Evolutionary conservation across 306 rosid species (phyloP), one percentile per base, ranked within the genome.

Genomic region (Corylus heterophylla): DNA sequence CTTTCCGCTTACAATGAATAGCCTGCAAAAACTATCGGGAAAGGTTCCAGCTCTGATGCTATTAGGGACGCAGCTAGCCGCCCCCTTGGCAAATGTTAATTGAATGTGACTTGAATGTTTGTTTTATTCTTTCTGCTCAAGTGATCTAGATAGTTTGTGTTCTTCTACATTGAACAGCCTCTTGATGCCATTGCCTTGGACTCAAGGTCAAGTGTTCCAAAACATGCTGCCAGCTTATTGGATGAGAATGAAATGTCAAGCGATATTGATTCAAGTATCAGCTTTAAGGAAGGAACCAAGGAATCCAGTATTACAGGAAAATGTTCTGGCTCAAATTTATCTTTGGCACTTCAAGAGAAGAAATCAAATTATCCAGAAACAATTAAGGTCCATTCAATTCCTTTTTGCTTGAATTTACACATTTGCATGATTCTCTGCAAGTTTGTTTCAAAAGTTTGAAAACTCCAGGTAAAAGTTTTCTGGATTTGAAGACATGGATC

Each of bases 381-480:
- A 72, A 58, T 42, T 11, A 66, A 89, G 89, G 93, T 89, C 73
- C 73, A 31, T 78, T 70, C 76, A 81, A 51, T 71, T 56, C 69
- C 59, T 7, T 81, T 47, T 18, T 80, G 63, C 48, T 56, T 64
- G 11, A 18, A 29, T 37, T 79, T 75, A 49, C 50, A 47, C 69
- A 82, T 10, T 13, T 63, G 31, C 47, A 70, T 45, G 45, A 54
- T 55, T 74, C 77, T 74, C 10, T 69, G 55, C 77, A 39, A 56
- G 55, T 62, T 70, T 79, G 20, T 18, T 84, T 42, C 50, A 17
- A 71, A 47, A 63, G 22, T 52, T 73, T 73, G 73, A 49, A 50
- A 73, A 59, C 48, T 74, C 62, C 18, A 31, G 73, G 25, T 42
- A 5, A 51, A 66, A 14, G 6, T 4, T 13, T 11, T 70, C 25